Percentiles rank a stretch among this genome's conserved stretches.
Conservation (phyloP, 306 rosid genomes). For the Fagus sylvatica region DNA sequence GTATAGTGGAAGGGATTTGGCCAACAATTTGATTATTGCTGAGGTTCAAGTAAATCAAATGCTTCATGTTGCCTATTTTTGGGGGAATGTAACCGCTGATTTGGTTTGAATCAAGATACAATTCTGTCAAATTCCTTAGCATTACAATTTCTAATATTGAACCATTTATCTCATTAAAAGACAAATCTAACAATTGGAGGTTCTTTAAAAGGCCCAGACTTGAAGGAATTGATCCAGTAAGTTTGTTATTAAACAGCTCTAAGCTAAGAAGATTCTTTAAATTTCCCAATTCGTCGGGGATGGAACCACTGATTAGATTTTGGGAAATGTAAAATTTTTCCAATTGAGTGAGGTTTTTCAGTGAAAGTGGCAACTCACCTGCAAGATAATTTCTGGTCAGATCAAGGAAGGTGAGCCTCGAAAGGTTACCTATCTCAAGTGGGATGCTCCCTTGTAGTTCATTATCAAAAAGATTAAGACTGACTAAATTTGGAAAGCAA, state of each 20-base stretch:
- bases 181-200: not conserved
- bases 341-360: not conserved
- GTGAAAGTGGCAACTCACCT: not conserved
- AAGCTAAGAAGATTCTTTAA: not conserved
- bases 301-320: not conserved
- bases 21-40: too few relatives aligned
- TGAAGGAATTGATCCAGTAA: not conserved
- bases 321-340: not conserved
- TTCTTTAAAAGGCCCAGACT: not conserved
- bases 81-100: too few relatives aligned
- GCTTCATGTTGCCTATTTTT: too few relatives aligned
- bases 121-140: too few relatives aligned
- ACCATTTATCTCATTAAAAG: not conserved
- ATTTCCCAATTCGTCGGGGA: not conserved
- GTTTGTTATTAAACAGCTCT: not conserved
- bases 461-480: not conserved
- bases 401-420: constrained; percentile 16
- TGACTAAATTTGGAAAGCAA: not conserved
- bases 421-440: not conserved
- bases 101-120: too few relatives aligned
- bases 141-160: not conserved
- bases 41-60: too few relatives aligned
- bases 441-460: not conserved
- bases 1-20: not conserved
- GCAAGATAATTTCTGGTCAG: not conserved